A percentile compares a stretch with the other conserved stretches of the same genome.
Conservation (phyloP, 768 basidiomycete genomes). For the Saitozyma podzolica region DNA sequence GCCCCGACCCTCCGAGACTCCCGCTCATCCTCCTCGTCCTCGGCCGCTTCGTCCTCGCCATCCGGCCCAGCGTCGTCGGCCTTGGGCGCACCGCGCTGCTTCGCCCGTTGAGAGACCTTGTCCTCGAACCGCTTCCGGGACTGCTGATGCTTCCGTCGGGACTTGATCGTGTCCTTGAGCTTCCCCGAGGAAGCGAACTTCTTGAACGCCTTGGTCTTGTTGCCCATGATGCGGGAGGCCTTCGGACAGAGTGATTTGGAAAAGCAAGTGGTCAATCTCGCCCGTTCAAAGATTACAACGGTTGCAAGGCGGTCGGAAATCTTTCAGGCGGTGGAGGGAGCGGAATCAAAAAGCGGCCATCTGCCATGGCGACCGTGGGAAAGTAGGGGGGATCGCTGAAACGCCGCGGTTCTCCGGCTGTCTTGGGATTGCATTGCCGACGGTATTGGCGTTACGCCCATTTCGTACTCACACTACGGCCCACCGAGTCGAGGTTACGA, state of each 20-base stretch:
- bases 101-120: constrained; percentile 57
- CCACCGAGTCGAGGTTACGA: too few relatives aligned
- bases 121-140: constrained; percentile 69
- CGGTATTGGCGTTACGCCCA: too few relatives aligned
- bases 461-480: too few relatives aligned
- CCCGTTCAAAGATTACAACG: too few relatives aligned
- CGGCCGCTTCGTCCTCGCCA: constrained; percentile 52
- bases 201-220: constrained; percentile 74
- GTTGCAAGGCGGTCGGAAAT: not conserved
- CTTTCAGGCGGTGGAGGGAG: constrained; percentile 5
- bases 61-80: constrained; percentile 30
- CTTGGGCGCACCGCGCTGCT: constrained; percentile 47
- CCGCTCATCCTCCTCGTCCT: constrained; percentile 48
- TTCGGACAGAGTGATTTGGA: not conserved
- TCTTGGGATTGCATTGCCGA: too few relatives aligned
- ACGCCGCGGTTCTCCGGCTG: too few relatives aligned
- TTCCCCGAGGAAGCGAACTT: constrained; percentile 87
- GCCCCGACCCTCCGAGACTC: constrained; percentile 38
- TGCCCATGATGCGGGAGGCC: constrained; percentile 50
- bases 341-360: not conserved
- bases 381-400: too few relatives aligned
- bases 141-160: constrained; percentile 77
- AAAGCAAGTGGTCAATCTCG: not conserved
- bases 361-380: not conserved
- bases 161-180: constrained; percentile 80